A percentile compares a stretch with the other conserved stretches of the same genome.
These are phyloP conservation scores for Lodderomyces jiufengensis DNA, from an alignment of 1,139 yeast genomes.

Conservation along the genomic window DNA sequence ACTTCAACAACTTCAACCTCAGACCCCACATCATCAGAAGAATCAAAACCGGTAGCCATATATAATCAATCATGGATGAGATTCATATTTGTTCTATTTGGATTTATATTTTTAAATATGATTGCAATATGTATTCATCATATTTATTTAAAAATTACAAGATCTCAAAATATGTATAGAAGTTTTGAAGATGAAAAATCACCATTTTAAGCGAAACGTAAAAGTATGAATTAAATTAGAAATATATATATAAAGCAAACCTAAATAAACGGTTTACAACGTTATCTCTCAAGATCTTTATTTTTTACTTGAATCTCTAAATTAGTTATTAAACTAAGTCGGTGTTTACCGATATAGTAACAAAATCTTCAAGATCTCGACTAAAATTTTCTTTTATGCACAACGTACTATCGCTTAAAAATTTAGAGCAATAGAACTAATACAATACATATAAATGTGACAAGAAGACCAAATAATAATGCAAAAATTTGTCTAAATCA, in stretches of 20 bases:
- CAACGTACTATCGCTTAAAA: too few relatives aligned
- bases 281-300: too few relatives aligned
- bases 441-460: too few relatives aligned
- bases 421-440: too few relatives aligned
- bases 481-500: conserved; percentile 86
- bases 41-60: conserved; percentile 10
- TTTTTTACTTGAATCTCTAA: too few relatives aligned
- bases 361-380: too few relatives aligned
- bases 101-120: conserved; percentile 30
- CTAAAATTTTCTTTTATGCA: too few relatives aligned
- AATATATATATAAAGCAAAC: too few relatives aligned
- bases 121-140: conserved; percentile 37
- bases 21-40: not conserved
- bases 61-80: conserved; percentile 20
- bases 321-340: too few relatives aligned
- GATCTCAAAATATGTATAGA: conserved; percentile 30
- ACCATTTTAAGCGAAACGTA: conserved; percentile 34
- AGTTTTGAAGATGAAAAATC: conserved; percentile 36
- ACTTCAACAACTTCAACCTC: conserved; percentile 1
- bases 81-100: conserved; percentile 29
- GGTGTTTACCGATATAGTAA: too few relatives aligned
- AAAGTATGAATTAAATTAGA: too few relatives aligned
- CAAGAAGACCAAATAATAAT: conserved; percentile 10
- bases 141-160: conserved; percentile 27
- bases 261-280: too few relatives aligned